phyloP scores from a whole-genome alignment of 371 early-diverging fungal species.

The Coemansia sp. region DNA sequence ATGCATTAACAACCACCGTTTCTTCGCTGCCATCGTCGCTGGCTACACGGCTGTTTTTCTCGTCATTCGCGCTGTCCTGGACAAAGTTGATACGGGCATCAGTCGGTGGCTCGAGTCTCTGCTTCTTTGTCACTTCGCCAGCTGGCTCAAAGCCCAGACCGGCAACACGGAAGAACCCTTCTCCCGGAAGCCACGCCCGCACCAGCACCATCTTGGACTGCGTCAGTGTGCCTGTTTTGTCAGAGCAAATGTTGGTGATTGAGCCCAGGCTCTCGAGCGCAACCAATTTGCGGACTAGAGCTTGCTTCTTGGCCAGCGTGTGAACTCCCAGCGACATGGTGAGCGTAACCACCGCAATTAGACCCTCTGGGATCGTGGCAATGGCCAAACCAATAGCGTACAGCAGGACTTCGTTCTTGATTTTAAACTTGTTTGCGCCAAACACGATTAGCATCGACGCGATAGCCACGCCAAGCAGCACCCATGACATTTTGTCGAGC shows the following conservation, averaged over 20 bases:
- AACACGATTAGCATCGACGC: constrained; percentile 73
- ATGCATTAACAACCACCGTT: constrained; percentile 31
- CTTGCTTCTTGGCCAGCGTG: constrained; percentile 82
- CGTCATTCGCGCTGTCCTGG: background rate
- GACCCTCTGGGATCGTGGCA: constrained; percentile 94
- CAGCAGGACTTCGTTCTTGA: constrained; percentile 59
- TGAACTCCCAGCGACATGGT: constrained; percentile 92
- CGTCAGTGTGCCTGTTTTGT: constrained; percentile 82
- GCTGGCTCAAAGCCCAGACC: constrained; percentile 66
- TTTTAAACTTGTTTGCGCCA: constrained; percentile 60
- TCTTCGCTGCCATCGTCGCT: constrained; percentile 5
- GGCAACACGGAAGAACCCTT: constrained; percentile 61
- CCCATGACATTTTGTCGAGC: constrained; percentile 70
- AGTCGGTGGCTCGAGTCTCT: background rate
- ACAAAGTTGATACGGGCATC: constrained; percentile 42
- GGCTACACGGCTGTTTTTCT: background rate
- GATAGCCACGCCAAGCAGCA: constrained; percentile 67
- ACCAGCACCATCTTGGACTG: constrained; percentile 72
- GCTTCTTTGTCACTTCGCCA: constrained; percentile 58
- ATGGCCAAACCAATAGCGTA: constrained; percentile 85
- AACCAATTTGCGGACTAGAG: constrained; percentile 84
- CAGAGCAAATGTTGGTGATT: constrained; percentile 90
- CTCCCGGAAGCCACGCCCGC: constrained; percentile 66
- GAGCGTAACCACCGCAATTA: constrained; percentile 84
- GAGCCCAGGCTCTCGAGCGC: constrained; percentile 89